Evolutionary conservation across 2,329 filamentous ascomycete species (phyloP), one percentile per base, ranked within the genome.

Genomic region (Setomelanomma holmii): DNA sequence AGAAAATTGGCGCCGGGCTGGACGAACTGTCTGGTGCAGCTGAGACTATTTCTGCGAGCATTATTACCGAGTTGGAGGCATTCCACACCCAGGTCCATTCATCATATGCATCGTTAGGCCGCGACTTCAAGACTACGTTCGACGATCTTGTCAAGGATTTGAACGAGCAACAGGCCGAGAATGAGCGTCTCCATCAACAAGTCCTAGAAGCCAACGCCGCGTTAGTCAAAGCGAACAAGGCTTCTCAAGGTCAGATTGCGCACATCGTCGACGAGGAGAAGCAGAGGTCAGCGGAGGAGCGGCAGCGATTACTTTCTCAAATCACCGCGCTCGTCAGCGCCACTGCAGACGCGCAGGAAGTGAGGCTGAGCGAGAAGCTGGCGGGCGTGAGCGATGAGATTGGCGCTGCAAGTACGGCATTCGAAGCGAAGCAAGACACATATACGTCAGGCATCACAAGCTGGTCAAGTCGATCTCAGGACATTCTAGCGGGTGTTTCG

Each of bases 31-130:
- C 92, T 2, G 84, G 84, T 10, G 91, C 93, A 8, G 92, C 93
- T 1, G 91, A 93, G 75, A 87, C 89, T 49, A 97, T 98, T 56
- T 91, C 92, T 0, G 89, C 88, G 11, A 93, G 96, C 64, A 93
- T 98, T 41, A 85, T 96, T 53, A 88, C 84, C 52, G 93, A 98
- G 74, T 83, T 99, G 54, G 84, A 86, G 24, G 83, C 84, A n/a
- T 96, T 98, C 67, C 91, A 97, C 72, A 84, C 81, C 43, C 87
- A 87, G 72, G 83, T 98, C 23, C 91, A 96, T 66, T 78, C 85
- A 11, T 97, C 93, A 0, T 97, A 96, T 73, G 89, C 87, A 61
- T 83, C 85, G 1, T 83, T 98, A 1, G 92, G 92, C 7, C 87
- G 88, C 53, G 92, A 98, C 61, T 92, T 96, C 78, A 96, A 93